Evolutionary conservation across 2,329 filamentous ascomycete genomes (phyloP), one percentile per base, ranked within the genome.

Genomic region (Aspergillus sp.): DNA sequence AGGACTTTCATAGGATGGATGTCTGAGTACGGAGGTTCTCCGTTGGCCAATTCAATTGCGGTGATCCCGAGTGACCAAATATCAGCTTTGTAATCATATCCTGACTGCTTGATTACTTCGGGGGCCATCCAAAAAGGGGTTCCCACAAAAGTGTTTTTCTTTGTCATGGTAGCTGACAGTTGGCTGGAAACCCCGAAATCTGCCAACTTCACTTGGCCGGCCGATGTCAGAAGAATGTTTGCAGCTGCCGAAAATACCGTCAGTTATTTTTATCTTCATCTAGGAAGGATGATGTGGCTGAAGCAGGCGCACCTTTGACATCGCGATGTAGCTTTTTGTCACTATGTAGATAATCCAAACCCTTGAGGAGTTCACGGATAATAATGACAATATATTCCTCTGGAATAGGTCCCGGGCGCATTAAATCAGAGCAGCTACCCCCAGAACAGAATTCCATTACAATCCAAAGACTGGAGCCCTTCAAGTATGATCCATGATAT

Each of bases 121-220:
- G 93, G 93, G 3, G 95, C 93, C 93, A 99, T 99, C 95, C 95
- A 99, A 73, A 98, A 99, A 1, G 95, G 93, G 0, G 93, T 98
- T 34, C 95, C 95, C 32, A 99, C 93, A 74, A 98, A 99, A 0
- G 93, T 98, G 72, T 98, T 98, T 80, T 98, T 98, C 82, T 98
- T 98, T 61, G 93, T 97, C 93, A 98, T 98, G 49, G 93, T 99
- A 6, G 93, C 93, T 9, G 93, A 96, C 20, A 98, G 83, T 76
- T 98, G 95, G 26, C 93, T 93, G 1, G 93, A 97, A 6, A 99
- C 95, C 57, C 93, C 93, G 77, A 99, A 99, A 73, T 99, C 93
- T 13, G 93, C 93, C 56, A 98, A 81, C 75, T 99, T 99, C 66
- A 99, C 93, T 77, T 98, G 95, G 2, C 95, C 95, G 71, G 89